Base-by-base conservation (phyloP, 1,284 basidiomycete genomes). In the Apiotrichum siamense region DNA sequence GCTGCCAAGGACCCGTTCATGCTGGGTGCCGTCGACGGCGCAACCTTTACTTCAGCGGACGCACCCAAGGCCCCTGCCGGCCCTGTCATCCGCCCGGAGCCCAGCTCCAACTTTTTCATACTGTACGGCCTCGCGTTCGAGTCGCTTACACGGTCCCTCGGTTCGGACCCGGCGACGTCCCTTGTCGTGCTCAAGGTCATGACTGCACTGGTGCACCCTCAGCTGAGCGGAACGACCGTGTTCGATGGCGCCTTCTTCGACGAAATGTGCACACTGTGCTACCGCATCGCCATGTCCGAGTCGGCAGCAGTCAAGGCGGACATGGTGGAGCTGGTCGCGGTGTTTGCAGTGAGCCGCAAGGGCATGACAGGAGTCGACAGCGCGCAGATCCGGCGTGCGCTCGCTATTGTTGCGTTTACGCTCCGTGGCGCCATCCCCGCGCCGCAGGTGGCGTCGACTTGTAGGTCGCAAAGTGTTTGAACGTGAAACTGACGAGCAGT, bases 111-210 rank as follows among this genome's bases (percentile, higher is more conserved):
- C 72, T 97, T 97, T 75, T 91, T 85, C 72, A 80, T 90, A 15
- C 71, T 97, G 12, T 97, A 96, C 65, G 94, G 94, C 12, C 80
- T 98, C 20, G 85, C 94, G 0, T 97, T 89, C 60, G 94, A 98
- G 69, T 83, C 88, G 0, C 77, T 97, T 11, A 83, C 86, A 1
- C 80, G 82, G 2, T 80, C 85, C 2, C 81, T 85, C 1, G 73
- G 83, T 31, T 79, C 84, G 57, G 67, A 70, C 50, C 41, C 60
- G n/a, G 39, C 58, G 17, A 52, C 63, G 51, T 77, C 82, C 24
- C 61, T 77, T 7, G 78, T 85, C n/a, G 83, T 88, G 6, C 79
- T 97, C 13, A 81, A 85, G 60, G 83, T 89, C 0, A 77, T 97
- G 46, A 84, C 85, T 56, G 84, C 79, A 49, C 79, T 97, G 13